Evolutionary conservation across 2,329 filamentous ascomycete genomes (phyloP).

Genomic region (Alternaria angustiovoidea): DNA sequence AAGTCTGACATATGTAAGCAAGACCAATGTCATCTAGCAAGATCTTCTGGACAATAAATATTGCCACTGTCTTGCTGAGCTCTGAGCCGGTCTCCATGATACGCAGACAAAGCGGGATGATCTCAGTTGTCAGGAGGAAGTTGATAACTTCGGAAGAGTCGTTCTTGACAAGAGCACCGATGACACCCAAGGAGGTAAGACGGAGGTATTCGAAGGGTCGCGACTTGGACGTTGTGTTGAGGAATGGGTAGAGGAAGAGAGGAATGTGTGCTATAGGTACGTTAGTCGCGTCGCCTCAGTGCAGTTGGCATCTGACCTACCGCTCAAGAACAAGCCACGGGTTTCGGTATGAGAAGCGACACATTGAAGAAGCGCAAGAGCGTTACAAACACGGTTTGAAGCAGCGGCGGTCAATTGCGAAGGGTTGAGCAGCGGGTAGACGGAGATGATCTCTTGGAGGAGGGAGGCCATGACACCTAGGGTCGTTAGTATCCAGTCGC

Average conservation of each 20-base stretch:
- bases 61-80: constrained; percentile 97
- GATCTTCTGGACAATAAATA: constrained; percentile 99
- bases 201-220: constrained; percentile 97
- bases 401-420: constrained; percentile 97
- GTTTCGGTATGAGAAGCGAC: constrained; percentile 98
- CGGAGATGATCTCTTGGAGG: constrained; percentile 97
- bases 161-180: constrained; percentile 97
- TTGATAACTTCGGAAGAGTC: constrained; percentile 99
- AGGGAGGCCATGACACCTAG: constrained; percentile 97
- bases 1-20: constrained; percentile 98
- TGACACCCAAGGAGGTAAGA: constrained; percentile 93
- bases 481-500: constrained; percentile 24
- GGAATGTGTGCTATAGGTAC: constrained; percentile 82
- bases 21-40: constrained; percentile 94
- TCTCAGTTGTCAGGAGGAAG: constrained; percentile 97
- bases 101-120: constrained; percentile 93
- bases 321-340: constrained; percentile 88
- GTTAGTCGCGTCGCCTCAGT: constrained; percentile 21
- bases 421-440: constrained; percentile 95
- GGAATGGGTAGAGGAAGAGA: constrained; percentile 95
- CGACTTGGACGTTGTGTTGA: constrained; percentile 98
- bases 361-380: constrained; percentile 92
- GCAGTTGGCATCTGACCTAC: constrained; percentile 56
- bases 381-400: constrained; percentile 96
- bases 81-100: constrained; percentile 99